Conservation (phyloP, 148 eudicot genomes). For the Rhododendron henanense region DNA sequence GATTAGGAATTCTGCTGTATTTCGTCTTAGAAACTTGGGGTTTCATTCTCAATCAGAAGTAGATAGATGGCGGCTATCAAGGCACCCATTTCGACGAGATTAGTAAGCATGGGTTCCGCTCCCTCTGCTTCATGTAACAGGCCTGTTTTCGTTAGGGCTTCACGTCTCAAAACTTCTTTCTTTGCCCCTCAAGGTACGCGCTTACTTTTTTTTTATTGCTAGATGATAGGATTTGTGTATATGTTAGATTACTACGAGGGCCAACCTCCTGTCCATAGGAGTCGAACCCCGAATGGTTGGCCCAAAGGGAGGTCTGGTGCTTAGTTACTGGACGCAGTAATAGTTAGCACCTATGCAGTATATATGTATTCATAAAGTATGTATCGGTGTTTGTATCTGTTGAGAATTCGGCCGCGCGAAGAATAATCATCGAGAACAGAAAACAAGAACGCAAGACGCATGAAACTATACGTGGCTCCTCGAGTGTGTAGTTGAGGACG, state of each 20-base stretch:
- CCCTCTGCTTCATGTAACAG: constrained; percentile 33
- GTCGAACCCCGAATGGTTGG: too few species aligned
- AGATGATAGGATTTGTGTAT: background rate
- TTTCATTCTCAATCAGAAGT: constrained; percentile 2
- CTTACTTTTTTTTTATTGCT: too few species aligned
- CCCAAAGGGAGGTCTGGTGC: too few species aligned
- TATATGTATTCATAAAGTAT: too few species aligned
- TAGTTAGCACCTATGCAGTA: background rate
- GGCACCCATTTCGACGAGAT: constrained; percentile 41
- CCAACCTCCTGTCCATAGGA: too few species aligned
- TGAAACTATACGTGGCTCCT: background rate
- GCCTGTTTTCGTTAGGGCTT: constrained; percentile 35
- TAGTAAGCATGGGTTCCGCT: constrained; percentile 42
- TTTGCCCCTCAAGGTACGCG: constrained; percentile 40
- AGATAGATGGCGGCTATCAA: constrained; percentile 49
- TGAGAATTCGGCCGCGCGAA: background rate
- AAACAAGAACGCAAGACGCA: background rate
- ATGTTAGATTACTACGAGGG: too few species aligned
- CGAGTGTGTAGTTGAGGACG: background rate
- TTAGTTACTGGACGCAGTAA: background rate
- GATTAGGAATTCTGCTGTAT: background rate
- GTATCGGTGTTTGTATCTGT: background rate
- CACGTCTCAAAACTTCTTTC: constrained; percentile 38
- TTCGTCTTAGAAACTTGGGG: background rate
- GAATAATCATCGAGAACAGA: background rate